Conservation (phyloP, 176 grass and related monocot species). For the Carex pumila region DNA sequence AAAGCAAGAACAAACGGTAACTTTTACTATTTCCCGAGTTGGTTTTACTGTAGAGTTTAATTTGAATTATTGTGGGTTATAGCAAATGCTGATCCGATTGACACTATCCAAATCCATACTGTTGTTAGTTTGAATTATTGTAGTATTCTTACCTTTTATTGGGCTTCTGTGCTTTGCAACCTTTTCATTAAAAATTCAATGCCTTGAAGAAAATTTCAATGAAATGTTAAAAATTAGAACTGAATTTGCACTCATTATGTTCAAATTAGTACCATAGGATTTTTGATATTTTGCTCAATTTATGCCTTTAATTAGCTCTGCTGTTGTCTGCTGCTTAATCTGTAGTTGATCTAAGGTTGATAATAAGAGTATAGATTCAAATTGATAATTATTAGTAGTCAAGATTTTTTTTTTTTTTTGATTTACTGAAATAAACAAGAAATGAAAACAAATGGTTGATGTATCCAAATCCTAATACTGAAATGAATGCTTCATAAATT, state of each 20-base stretch:
- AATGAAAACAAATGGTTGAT: no score
- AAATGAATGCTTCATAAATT: background rate
- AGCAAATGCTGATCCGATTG: background rate
- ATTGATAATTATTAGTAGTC: background rate
- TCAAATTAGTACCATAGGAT: background rate
- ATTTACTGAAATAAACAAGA: no score
- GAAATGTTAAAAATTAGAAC: background rate
- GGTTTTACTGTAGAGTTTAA: background rate
- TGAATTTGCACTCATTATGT: background rate
- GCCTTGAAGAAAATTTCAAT: background rate
- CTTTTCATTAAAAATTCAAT: background rate
- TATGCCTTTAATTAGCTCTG: background rate
- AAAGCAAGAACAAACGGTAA: background rate
- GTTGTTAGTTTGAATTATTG: no score
- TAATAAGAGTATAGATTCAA: background rate
- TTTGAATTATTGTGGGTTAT: background rate
- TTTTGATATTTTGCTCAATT: background rate
- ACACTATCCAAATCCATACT: background rate
- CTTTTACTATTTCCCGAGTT: background rate
- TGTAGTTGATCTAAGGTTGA: background rate
- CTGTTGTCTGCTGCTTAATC: background rate
- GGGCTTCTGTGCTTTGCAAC: background rate
- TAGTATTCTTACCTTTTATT: background rate
- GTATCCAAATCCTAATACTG: no score
- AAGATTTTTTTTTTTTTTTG: no score